These are phyloP conservation scores for Eucalyptus cladocalyx DNA, from an alignment of 345 rosid species.

Conservation along the genomic window DNA sequence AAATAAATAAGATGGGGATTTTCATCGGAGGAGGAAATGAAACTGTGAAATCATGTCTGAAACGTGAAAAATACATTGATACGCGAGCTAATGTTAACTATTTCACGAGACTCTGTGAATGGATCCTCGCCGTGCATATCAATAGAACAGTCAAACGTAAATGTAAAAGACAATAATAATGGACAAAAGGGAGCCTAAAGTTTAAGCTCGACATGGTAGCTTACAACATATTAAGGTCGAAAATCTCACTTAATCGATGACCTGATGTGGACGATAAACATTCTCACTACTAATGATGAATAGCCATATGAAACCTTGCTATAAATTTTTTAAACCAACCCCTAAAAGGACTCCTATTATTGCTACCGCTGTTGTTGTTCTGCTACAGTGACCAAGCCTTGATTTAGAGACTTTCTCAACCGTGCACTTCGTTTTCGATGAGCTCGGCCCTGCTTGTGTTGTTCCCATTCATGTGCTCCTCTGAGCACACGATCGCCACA, in stretches of 20 bases:
- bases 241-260: too few species aligned
- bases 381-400: background rate
- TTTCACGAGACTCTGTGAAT: background rate
- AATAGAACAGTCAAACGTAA: background rate
- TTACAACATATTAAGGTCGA: too few species aligned
- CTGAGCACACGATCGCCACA: conserved; percentile 82
- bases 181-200: too few species aligned
- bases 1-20: background rate
- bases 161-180: background rate
- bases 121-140: background rate
- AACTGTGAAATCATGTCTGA: background rate
- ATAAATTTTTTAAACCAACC: background rate
- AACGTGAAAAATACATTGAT: background rate
- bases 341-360: background rate
- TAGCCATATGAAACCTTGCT: too few species aligned
- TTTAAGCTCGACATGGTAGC: too few species aligned
- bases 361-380: background rate
- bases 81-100: background rate
- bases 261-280: too few species aligned
- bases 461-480: conserved; percentile 95
- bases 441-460: conserved; percentile 66
- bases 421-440: conserved; percentile 63
- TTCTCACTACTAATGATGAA: too few species aligned
- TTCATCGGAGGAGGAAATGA: background rate
- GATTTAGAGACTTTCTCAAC: conserved; percentile 18